A percentile compares a stretch with the other conserved stretches of the same genome.
Evolutionary conservation across 345 rosid species (phyloP).

Genomic region (Eucalyptus albens): DNA sequence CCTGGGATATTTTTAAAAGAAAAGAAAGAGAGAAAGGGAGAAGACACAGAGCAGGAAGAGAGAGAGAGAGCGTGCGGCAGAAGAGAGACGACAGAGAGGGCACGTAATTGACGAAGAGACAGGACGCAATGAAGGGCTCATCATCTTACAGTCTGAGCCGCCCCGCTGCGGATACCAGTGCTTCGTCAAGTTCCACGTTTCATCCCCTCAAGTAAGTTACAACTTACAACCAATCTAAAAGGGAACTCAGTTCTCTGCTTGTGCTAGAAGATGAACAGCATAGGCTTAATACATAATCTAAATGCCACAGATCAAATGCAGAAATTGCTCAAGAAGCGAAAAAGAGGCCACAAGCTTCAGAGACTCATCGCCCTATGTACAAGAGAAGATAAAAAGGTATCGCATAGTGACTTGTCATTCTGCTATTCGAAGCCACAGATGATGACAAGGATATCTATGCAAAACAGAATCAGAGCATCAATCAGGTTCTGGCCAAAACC

Average conservation of each 20-base stretch:
- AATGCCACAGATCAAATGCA: neutral
- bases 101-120: rapidly evolving
- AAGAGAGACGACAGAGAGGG: no score
- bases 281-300: neutral
- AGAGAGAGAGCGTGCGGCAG: no score
- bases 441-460: neutral
- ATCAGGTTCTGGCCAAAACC: neutral
- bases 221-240: neutral
- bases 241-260: neutral
- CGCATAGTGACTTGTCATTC: neutral
- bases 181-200: neutral
- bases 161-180: neutral
- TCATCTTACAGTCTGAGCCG: neutral
- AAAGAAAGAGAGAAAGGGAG: no score
- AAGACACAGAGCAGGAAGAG: no score
- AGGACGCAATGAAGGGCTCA: neutral
- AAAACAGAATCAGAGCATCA: neutral
- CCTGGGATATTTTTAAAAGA: no score
- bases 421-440: neutral
- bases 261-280: neutral
- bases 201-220: neutral
- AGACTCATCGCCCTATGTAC: neutral
- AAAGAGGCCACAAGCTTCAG: neutral
- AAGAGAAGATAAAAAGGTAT: neutral
- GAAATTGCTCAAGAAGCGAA: neutral